phyloP scores from a whole-genome alignment of 176 grass and related monocot genomes.

The Triticum aestivum region IWGSC_CS_RefSeq_v2.1 NC_057809.1:252751505-252752004 shows the following conservation, averaged over 20 bases:
- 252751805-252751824: neutral
- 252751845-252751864: slow-evolving; percentile 14
- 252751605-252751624: too few species aligned
- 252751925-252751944: neutral
- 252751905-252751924: neutral
- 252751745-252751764: neutral
- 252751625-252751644: too few species aligned
- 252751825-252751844: neutral
- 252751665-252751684: neutral
- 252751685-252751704: slow-evolving; percentile 5
- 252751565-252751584: too few species aligned
- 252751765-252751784: neutral
- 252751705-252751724: slow-evolving; percentile 14
- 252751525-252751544: slow-evolving; percentile 20
- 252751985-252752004: slow-evolving; percentile 74
- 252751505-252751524: neutral
- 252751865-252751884: neutral
- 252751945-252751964: slow-evolving; percentile 3
- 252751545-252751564: neutral
- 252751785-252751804: neutral
- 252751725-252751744: neutral
- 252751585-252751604: too few species aligned
- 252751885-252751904: neutral
- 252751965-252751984: slow-evolving; percentile 25
- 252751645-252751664: too few species aligned